Conservation (phyloP, 768 basidiomycete genomes). For the Psilocybe azurescens region DNA sequence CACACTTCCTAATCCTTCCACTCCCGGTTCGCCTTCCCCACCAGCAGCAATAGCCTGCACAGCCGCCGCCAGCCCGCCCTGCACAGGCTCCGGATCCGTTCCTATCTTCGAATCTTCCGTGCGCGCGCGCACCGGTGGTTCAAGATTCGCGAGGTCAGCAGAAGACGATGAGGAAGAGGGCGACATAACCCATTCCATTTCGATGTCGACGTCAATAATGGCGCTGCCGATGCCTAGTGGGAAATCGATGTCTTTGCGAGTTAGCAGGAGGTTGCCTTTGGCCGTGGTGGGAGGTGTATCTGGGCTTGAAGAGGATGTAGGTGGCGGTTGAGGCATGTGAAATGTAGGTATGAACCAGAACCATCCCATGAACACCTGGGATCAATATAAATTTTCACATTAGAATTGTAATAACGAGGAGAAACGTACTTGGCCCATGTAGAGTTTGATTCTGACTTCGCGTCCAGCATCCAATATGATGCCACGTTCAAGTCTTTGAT, state of each 20-base stretch:
- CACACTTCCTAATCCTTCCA: conserved; percentile 12
- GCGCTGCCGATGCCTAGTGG: conserved; percentile 72
- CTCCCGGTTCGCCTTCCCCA: background rate
- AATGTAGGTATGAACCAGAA: conserved; percentile 87
- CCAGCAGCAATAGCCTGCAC: conserved; percentile 31
- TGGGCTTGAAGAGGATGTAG: conserved; percentile 16
- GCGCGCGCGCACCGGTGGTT: conserved; percentile 17
- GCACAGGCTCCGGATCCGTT: conserved; percentile 26
- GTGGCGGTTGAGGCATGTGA: conserved; percentile 65
- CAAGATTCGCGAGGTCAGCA: conserved; percentile 5
- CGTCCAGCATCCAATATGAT: conserved; percentile 68
- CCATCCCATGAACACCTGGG: conserved; percentile 81
- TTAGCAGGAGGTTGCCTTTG: conserved; percentile 47
- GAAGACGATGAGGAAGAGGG: background rate
- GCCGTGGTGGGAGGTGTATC: conserved; percentile 18
- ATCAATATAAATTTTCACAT: background rate
- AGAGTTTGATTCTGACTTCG: conserved; percentile 75
- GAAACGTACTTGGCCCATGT: conserved; percentile 65
- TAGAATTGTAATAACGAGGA: background rate
- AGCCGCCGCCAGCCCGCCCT: conserved; percentile 34
- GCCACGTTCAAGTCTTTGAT: conserved; percentile 33
- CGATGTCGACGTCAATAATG: conserved; percentile 70
- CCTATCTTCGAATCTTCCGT: conserved; percentile 25
- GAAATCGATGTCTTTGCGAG: conserved; percentile 76
- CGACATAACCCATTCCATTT: conserved; percentile 24